Percentiles rank a stretch among this genome's conserved stretches.
Evolutionary conservation across 768 basidiomycete species (phyloP).

Genomic region (Psilocybe cyanescens): DNA sequence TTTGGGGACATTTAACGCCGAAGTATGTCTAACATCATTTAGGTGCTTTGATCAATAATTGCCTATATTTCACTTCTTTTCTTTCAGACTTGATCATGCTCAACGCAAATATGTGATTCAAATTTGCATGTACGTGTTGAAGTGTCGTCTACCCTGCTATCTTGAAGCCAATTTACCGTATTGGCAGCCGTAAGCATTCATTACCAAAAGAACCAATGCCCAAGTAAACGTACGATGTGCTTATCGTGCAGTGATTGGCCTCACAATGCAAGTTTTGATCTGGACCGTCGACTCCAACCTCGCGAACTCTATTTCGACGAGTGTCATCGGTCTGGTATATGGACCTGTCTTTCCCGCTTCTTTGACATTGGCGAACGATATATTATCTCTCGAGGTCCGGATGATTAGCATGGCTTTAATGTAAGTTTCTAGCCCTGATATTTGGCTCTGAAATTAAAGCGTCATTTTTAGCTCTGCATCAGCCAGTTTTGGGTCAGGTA

Average conservation of each 20-base stretch:
- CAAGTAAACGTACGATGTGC: background rate
- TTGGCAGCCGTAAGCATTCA: constrained; percentile 7
- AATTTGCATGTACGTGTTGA: constrained; percentile 41
- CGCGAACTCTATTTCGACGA: constrained; percentile 49
- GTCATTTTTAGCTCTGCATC: constrained; percentile 41
- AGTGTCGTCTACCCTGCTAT: background rate
- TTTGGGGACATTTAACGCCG: constrained; percentile 51
- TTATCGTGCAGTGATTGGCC: constrained; percentile 35
- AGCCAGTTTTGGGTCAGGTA: constrained; percentile 50
- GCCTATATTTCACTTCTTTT: background rate
- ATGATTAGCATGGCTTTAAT: constrained; percentile 58
- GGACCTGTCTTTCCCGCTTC: constrained; percentile 55
- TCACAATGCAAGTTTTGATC: constrained; percentile 54
- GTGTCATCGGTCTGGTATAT: constrained; percentile 50
- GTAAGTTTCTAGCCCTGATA: constrained; percentile 33
- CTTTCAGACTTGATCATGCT: constrained; percentile 41
- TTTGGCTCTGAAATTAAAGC: background rate
- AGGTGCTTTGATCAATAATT: background rate
- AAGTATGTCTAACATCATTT: constrained; percentile 30
- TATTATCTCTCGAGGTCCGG: constrained; percentile 49
- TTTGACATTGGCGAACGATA: constrained; percentile 47
- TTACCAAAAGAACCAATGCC: background rate
- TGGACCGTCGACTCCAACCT: constrained; percentile 51
- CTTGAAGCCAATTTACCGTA: background rate
- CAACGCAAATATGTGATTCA: constrained; percentile 27